Base-by-base conservation (phyloP, 225 moss, liverwort and hornwort species). In the Pseudoscleropodium purum region DNA sequence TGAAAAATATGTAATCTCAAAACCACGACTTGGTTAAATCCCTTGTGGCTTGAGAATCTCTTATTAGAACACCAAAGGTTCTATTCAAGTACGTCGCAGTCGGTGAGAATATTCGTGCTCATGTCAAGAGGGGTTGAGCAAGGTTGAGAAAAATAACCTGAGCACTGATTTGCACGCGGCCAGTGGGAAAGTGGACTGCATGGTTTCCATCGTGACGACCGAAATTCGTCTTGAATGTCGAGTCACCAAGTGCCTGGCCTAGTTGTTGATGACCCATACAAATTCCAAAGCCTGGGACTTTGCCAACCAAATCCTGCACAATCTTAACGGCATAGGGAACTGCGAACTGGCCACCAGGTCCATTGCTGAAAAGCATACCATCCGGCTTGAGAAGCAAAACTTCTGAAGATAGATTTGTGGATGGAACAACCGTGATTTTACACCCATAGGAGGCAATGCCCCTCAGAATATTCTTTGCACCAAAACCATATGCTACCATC, bases 261-360 rank as follows among this genome's bases (percentile, higher is more conserved):
- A 97, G 89, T 15, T 96, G 94, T 75, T 96, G 97, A 92, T 97
- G 97, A 73, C 95, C 94, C 96, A 98, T 95, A 90, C 97, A 98
- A 84, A 96, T 98, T 78, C 96, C 97, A 76, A 98, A 96, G 67
- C 94, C 95, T 62, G 94, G 97, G 31, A 97, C 88, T 83, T 96
- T 91, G 65, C 96, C 96, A 18, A 97, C 86, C 84, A 95, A 70
- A 65, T 93, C 95, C 85, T 92, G 93, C 89, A 99, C 95, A 79
- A 89, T 96, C 68, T 95, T 89, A 39, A 97, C 95, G 24, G 96
- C 96, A 90, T 95, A 96, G 25, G 98, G 96, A 56, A 96, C 96
- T 67, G 96, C 95, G 17, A 94, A 96, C 41, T 96, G 96, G 87
- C 96, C 96, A 56, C 97, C 96, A 33, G 96, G 97, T 85, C 94